Base-by-base conservation (phyloP, 495 filamentous ascomycete species). In the Talaromyces liani region DNA sequence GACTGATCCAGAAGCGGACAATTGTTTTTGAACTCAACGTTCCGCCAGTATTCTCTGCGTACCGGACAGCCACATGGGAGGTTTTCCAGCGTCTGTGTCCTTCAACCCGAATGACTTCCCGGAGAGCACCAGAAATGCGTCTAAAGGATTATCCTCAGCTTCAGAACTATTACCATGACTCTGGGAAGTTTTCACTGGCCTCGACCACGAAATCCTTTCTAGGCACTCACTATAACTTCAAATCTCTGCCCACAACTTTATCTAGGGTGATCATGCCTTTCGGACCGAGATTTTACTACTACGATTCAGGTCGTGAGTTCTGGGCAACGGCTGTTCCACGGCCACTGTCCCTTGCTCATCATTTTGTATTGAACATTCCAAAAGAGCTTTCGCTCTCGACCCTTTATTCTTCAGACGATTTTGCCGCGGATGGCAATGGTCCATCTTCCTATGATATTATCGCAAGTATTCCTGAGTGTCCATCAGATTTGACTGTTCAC, bases 11-110 rank as follows among this genome's bases (percentile, higher is more conserved):
- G 22, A 24, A 24, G 22, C 22, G 22, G 2, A 24, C 22, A 24
- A 24, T 73, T 88, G 0, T 87, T 90, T 45, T 90, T 45, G 87
- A 91, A 70, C 70, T 88, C 0, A 45, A 64, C 12, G 69, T 78
- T 4, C 85, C 87, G 1, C 14, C 20, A 0, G 60, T 60, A 0
- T 76, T 87, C 20, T 64, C 63, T 16, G 61, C 73, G 4, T 91
- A 87, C 82, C 78, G 88, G 1, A 73, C 84, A 49, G 63, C 68
- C 5, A 85, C 82, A 0, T 74, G 75, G 18, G 67, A 66, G 5
- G 63, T 89, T 3, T 1, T 36, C 9, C 33, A n/a, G 63, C 84
- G 2, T 68, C 70, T 5, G 65, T 77, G 20, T 55, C 84, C 5
- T 72, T 81, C 14, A 34, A 65, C 2, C 68, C 18, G 36, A 24